Evolutionary conservation across 2,329 filamentous ascomycete species (phyloP), one percentile per base, ranked within the genome.

Genomic region (Tolypocladium guangdongense): DNA sequence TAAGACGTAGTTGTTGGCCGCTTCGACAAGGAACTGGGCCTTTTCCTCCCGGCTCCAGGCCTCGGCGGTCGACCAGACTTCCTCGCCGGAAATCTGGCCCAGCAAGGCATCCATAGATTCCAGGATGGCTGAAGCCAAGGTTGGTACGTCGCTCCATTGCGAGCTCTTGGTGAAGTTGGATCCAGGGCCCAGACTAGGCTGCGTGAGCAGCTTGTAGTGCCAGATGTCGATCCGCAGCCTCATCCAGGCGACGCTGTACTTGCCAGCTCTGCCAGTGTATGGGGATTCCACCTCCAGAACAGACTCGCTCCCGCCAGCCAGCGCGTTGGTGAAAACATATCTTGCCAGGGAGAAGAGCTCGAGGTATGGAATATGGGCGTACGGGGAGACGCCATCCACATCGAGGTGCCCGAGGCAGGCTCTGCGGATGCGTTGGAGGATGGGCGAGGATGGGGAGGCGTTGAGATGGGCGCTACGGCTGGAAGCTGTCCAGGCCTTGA

Each of bases 371-470:
- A 90, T 90, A 54, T 95, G 78, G 49, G 85, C 82, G 68, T 97
- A 99, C 0, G 88, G 86, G 0, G 88, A 86, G 47, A 95, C 86
- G 12, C 93, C 93, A 66, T 99, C 93, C 0, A 90, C 77, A 27
- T 85, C 82, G 10, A 97, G 76, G 18, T 80, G 81, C 2, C 71
- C 71, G n/a, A 95, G 73, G 51, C 90, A 82, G 20, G 76, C 69
- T 57, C 76, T 75, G 52, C 79, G 75, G 18, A 84, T 62, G 0
- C 67, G 64, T 45, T 70, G 68, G 1, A 78, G 54, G 8, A 58
- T 12, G 45, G 51, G 20, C 55, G 57, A n/a, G 52, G 54, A 16
- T 5, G 38, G 46, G 1, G 45, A 41, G 6, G 38, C 12, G 1
- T 22, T 30, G 22, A 41, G 32, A 11, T 46, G 35, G 27, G 12